Percentiles rank a stretch among this genome's conserved stretches.
Evolutionary conservation across 768 basidiomycete species (phyloP).

Genomic region (Russula abietina): DNA sequence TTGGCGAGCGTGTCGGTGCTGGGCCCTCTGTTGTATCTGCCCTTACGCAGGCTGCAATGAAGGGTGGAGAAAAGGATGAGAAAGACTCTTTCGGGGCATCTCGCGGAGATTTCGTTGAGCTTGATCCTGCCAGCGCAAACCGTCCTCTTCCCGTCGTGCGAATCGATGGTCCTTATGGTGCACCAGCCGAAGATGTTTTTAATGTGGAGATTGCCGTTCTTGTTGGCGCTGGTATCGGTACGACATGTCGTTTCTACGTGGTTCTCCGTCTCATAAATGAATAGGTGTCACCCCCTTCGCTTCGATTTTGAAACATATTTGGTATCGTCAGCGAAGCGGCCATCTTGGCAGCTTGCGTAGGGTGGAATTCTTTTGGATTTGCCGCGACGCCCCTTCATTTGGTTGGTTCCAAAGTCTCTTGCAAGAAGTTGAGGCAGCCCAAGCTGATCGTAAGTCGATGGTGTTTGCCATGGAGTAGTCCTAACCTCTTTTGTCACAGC

Average conservation of each 20-base stretch:
- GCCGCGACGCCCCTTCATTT: conserved; percentile 92
- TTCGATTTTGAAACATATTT: conserved; percentile 91
- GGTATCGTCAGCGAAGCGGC: conserved; percentile 83
- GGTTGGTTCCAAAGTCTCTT: conserved; percentile 94
- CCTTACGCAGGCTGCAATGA: conserved; percentile 75
- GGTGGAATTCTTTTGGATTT: conserved; percentile 95
- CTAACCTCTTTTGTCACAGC: conserved; percentile 39
- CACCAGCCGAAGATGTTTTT: conserved; percentile 89
- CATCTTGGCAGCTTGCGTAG: conserved; percentile 73
- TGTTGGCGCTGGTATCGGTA: conserved; percentile 90
- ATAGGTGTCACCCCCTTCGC: conserved; percentile 90
- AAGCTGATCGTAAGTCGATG: conserved; percentile 70
- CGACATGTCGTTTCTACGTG: not conserved
- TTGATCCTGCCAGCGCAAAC: conserved; percentile 47
- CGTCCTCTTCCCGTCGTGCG: conserved; percentile 61
- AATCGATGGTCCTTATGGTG: conserved; percentile 90
- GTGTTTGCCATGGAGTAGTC: not conserved
- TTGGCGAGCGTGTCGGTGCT: conserved; percentile 82
- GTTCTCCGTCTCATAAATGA: conserved; percentile 4
- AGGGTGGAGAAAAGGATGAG: conserved; percentile 61
- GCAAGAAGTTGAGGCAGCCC: conserved; percentile 82
- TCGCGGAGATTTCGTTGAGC: conserved; percentile 78
- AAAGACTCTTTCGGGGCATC: conserved; percentile 35
- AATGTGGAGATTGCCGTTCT: conserved; percentile 82
- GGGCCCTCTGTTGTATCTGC: conserved; percentile 69